Evolutionary conservation across 495 filamentous ascomycete species (phyloP), one percentile per base, ranked within the genome.

Genomic region (Penicillium coffeae): DNA sequence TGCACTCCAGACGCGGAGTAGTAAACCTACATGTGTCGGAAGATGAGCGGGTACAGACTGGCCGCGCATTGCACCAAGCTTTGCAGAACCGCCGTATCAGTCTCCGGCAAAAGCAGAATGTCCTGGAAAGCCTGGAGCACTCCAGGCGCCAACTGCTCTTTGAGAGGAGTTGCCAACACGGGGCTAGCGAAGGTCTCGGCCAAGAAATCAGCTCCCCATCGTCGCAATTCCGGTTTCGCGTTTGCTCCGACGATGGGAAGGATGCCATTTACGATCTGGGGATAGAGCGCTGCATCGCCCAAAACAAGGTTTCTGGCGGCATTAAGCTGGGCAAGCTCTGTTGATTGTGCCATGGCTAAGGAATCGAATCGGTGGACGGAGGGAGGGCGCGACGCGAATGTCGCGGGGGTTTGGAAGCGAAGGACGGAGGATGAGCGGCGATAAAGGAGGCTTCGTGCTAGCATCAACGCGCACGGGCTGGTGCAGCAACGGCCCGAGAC

Each of bases 171-270:
- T 45, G 80, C 64, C 55, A 97, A 73, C 27, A 83, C 80, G 12
- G 93, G 93, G 37, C 86, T 90, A 15, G 94, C 84, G 68, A 99
- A 96, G 3, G 90, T 88, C 74, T 99, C 93, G 33, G 94, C 92
- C 32, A 99, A 75, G 64, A 99, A 99, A 20, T 96, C 90, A 18
- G 90, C 83, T 18, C 90, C 94, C 94, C 94, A 99, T 84, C 91
- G 76, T 66, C 89, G 85, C 55, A 96, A 70, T 66, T 95, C 88
- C 15, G 95, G 65, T 34, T 75, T 75, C 37, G 86, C 73, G 42
- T 77, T 73, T n/a, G 86, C 79, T 22, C 85, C 86, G 58, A 96
- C 85, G 60, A 97, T 89, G 18, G 90, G 89, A 3, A 96, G 77
- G 47, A 95, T 88, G 20, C 87, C 88, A 64, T 87, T 87, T 47